Evolutionary conservation across 345 rosid species (phyloP).

Genomic region (Excoecaria agallocha): DNA sequence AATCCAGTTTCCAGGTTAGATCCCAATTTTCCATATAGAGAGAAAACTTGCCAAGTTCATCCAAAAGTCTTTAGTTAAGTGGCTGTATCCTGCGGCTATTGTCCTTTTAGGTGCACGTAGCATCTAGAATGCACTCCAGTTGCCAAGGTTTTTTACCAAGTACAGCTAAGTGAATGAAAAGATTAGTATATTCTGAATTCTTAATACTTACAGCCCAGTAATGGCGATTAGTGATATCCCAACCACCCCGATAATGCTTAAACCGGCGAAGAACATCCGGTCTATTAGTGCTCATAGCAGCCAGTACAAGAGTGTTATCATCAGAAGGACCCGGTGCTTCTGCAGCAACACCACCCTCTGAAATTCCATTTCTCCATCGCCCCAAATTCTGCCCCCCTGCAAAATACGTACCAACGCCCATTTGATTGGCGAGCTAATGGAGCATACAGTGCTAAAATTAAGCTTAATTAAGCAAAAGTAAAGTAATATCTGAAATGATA

Average conservation of each 20-base stretch:
- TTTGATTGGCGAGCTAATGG: background rate
- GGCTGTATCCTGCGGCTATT: background rate
- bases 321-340: slow-evolving; percentile 63
- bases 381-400: slow-evolving; percentile 26
- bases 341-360: slow-evolving; percentile 23
- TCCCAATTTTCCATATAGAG: too few relatives aligned
- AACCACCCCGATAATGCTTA: slow-evolving; percentile 68
- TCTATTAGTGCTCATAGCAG: slow-evolving; percentile 73
- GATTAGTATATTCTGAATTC: background rate
- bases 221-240: slow-evolving; percentile 81
- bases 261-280: slow-evolving; percentile 78
- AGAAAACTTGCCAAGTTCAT: background rate
- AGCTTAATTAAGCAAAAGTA: slow-evolving; percentile 4
- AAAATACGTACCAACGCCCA: background rate
- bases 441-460: background rate
- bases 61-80: too few relatives aligned
- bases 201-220: slow-evolving; percentile 81
- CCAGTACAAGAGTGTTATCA: slow-evolving; percentile 54
- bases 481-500: background rate
- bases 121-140: background rate
- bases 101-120: background rate
- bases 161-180: background rate
- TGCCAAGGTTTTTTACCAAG: background rate
- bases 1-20: background rate
- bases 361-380: slow-evolving; percentile 53